Percentiles rank a stretch among this genome's conserved stretches.
Evolutionary conservation across 2,329 filamentous ascomycete genomes (phyloP).

Genomic region (Beauveria bassiana): DNA sequence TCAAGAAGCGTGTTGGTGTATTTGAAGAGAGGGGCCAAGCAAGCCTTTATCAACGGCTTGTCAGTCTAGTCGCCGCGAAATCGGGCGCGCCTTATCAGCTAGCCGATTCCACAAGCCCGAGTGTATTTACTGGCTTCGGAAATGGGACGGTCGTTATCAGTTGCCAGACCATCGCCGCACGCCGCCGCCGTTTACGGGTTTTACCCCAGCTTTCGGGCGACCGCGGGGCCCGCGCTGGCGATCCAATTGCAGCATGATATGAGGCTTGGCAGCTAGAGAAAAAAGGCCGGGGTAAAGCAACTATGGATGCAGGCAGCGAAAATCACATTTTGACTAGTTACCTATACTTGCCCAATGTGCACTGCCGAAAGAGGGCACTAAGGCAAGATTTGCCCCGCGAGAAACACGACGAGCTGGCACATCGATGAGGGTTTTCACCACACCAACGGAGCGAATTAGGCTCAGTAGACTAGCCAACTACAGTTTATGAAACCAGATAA

Average conservation of each 20-base stretch:
- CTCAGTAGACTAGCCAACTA: too few relatives aligned
- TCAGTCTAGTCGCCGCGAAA: neutral
- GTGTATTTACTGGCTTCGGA: neutral
- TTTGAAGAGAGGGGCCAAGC: neutral
- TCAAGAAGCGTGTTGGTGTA: neutral
- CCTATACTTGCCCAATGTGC: slow-evolving; percentile 2
- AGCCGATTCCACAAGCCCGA: neutral
- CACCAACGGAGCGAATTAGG: neutral
- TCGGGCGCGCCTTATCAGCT: slow-evolving; percentile 7
- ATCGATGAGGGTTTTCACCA: neutral
- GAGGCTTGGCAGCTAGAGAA: neutral
- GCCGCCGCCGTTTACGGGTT: neutral
- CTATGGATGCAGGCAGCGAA: neutral
- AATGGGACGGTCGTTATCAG: neutral
- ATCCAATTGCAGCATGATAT: neutral
- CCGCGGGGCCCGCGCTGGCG: slow-evolving; percentile 1
- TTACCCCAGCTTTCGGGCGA: slow-evolving; percentile 6
- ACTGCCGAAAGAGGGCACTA: neutral
- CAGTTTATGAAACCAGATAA: too few relatives aligned
- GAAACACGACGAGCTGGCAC: neutral
- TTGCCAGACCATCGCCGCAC: neutral
- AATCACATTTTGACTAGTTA: neutral
- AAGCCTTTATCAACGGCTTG: neutral
- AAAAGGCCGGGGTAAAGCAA: neutral
- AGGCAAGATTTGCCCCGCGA: neutral